phyloP scores from a whole-genome alignment of 2,329 filamentous ascomycete species.

The Talaromyces sp. region DNA sequence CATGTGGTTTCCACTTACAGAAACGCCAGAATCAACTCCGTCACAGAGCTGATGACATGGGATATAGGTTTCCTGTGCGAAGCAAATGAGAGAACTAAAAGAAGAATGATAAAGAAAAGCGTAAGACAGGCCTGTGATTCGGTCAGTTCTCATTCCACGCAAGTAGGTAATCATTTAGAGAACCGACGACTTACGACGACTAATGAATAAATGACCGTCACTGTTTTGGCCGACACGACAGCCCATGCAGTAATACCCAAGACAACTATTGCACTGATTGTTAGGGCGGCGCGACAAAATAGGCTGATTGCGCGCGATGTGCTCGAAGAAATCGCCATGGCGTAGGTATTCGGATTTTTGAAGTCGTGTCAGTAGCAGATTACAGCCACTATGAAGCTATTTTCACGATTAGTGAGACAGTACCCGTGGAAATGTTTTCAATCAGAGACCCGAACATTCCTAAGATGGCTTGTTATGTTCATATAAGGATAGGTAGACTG shows the following conservation, averaged over 20 bases:
- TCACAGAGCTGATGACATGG: constrained; percentile 1
- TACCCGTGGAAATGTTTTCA: too few relatives aligned
- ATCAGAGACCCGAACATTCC: too few relatives aligned
- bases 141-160: background rate
- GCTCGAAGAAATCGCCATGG: background rate
- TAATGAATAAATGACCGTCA: constrained; percentile 20
- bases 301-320: background rate
- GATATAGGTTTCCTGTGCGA: background rate
- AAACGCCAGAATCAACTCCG: background rate
- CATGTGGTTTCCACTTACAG: background rate
- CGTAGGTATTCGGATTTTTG: background rate
- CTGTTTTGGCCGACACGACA: constrained; percentile 16
- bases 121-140: background rate
- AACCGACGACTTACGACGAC: constrained; percentile 14
- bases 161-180: too few relatives aligned
- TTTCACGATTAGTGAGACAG: too few relatives aligned
- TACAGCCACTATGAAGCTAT: too few relatives aligned
- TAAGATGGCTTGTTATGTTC: too few relatives aligned
- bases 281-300: constrained; percentile 12
- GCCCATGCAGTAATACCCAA: constrained; percentile 22
- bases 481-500: too few relatives aligned
- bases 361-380: background rate
- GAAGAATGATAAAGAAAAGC: background rate
- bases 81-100: background rate
- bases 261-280: constrained; percentile 18